Base-by-base conservation (phyloP, 1,284 basidiomycete genomes). In the Pyrrhoderma lamaoense region DNA sequence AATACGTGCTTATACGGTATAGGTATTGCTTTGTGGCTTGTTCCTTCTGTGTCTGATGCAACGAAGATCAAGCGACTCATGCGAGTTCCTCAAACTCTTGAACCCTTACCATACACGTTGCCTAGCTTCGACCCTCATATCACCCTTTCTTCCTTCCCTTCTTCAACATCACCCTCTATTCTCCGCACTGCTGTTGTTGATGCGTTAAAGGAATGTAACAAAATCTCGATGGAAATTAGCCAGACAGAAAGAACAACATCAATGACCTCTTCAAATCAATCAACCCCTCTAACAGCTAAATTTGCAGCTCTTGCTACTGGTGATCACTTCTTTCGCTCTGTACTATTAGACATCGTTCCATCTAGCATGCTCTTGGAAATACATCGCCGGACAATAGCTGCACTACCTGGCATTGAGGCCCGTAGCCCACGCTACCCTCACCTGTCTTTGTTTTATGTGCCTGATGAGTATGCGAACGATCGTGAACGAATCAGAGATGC, bases 371-470 rank as follows among this genome's bases (percentile, higher is more conserved):
- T 21, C 67, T 89, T 19, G 56, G 62, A 13, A 60, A 60, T 88
- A 35, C 81, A 80, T 56, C 61, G 67, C 88, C 8, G 70, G 74
- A 55, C 58, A 59, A 3, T 59, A 59, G 13, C 64, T 85, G 16
- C 11, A 67, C 66, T 3, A 58, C 73, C 14, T n/a, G n/a, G n/a
- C n/a, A n/a, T n/a, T n/a, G 62, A 70, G 23, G 69, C 74, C 0
- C 59, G 60, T 3, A 77, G 77, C 1, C 81, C 82, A 0, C 65
- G 68, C 35, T 80, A 78, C 55, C 80, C 85, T 11, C 85, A 89
- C 62, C 56, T 86, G 57, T 89, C 86, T 35, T 56, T 89, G 55
- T 79, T 75, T 58, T 89, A 89, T 60, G 78, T 88, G 54, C 71
- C 70, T 23, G 78, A 86, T 49, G 68, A 71, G 22, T 81, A 87